phyloP scores from a whole-genome alignment of 805 yeast genomes.

The Nakazawaea siamensis region DNA sequence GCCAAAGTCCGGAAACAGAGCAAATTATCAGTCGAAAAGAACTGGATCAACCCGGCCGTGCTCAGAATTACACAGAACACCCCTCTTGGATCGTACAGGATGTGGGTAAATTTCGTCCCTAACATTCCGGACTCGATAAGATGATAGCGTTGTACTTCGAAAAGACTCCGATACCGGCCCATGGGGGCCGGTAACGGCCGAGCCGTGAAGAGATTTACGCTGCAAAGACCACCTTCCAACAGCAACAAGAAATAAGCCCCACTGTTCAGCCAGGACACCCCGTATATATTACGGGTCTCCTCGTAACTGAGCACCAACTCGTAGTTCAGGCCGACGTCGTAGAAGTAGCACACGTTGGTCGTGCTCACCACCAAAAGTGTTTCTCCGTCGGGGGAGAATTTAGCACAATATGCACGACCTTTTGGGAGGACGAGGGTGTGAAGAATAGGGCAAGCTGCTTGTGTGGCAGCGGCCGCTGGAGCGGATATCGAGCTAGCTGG shows the following conservation, averaged over 20 bases:
- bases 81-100: slow-evolving; percentile 31
- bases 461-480: too few species aligned
- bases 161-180: too few species aligned
- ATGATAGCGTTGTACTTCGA: slow-evolving; percentile 5
- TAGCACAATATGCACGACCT: not conserved
- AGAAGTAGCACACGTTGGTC: slow-evolving; percentile 22
- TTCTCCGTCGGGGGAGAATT: slow-evolving; percentile 27
- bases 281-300: slow-evolving; percentile 25
- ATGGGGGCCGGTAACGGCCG: not conserved
- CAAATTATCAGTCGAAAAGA: slow-evolving; percentile 29
- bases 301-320: slow-evolving; percentile 18
- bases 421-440: not conserved
- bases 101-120: slow-evolving; percentile 29
- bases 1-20: slow-evolving; percentile 24
- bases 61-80: slow-evolving; percentile 31
- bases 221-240: slow-evolving; percentile 29
- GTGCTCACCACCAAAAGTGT: slow-evolving; percentile 29
- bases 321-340: slow-evolving; percentile 21
- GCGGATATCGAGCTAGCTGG: too few species aligned
- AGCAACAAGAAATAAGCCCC: slow-evolving; percentile 26
- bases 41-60: slow-evolving; percentile 37
- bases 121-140: slow-evolving; percentile 10
- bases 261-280: slow-evolving; percentile 28
- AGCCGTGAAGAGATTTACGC: slow-evolving; percentile 15
- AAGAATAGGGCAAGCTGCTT: too few species aligned